These are phyloP conservation scores for Amanita rubescens DNA, from an alignment of 768 basidiomycete species.

Conservation along the genomic window DNA sequence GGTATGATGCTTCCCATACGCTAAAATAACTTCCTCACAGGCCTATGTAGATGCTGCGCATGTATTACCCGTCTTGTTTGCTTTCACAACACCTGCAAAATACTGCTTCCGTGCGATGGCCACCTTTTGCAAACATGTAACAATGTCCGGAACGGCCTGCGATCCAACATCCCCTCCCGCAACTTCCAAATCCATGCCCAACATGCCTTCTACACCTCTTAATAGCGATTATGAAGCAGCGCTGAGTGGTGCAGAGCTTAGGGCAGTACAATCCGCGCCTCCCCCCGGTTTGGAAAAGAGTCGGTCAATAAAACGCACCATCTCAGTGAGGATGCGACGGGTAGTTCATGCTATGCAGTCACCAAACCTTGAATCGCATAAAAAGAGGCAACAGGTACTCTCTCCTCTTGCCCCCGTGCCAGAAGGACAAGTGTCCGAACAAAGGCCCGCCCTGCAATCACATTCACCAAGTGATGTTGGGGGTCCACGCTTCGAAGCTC, in stretches of 20 bases:
- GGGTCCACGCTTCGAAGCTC: constrained; percentile 25
- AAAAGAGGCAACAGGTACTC: not conserved
- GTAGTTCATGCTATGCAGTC: constrained; percentile 10
- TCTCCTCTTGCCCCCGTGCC: not conserved
- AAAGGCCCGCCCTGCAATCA: constrained; percentile 8
- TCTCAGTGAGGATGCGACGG: constrained; percentile 14
- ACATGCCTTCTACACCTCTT: not conserved
- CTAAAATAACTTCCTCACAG: constrained; percentile 14
- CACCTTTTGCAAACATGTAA: constrained; percentile 59
- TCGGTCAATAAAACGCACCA: constrained; percentile 10
- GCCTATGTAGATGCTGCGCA: constrained; percentile 54
- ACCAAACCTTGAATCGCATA: too few species aligned
- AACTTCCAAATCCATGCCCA: constrained; percentile 7
- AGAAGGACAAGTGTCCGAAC: not conserved
- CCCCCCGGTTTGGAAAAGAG: not conserved
- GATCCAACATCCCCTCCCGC: constrained; percentile 14
- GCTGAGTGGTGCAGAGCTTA: not conserved
- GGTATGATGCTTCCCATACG: constrained; percentile 34
- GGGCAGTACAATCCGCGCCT: not conserved
- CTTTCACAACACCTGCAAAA: constrained; percentile 72
- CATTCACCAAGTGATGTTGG: constrained; percentile 24
- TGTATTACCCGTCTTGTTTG: constrained; percentile 64
- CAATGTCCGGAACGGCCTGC: constrained; percentile 37
- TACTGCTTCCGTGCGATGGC: constrained; percentile 77
- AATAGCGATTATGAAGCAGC: not conserved